These are phyloP conservation scores for Coniochaeta sp. DNA, from an alignment of 2,329 filamentous ascomycete genomes.

Conservation along the genomic window DNA sequence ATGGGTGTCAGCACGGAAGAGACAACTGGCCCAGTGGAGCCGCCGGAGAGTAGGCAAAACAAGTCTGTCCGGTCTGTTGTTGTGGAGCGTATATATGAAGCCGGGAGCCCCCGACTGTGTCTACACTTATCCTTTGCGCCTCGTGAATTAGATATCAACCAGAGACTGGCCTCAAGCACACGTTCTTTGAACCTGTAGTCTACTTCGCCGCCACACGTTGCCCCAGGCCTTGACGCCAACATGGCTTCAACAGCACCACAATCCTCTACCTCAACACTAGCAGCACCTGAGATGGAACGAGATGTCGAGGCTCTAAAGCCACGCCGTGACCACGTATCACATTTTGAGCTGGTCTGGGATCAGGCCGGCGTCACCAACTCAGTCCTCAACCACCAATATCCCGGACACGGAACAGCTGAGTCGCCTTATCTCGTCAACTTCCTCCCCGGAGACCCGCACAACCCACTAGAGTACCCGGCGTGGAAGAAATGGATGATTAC, in stretches of 20 bases:
- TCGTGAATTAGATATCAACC: neutral
- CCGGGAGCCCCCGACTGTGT: neutral
- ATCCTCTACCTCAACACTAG: conserved; percentile 21
- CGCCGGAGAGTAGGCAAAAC: neutral
- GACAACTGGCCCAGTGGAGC: neutral
- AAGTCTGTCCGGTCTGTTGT: neutral
- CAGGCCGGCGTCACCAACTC: conserved; percentile 50
- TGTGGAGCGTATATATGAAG: neutral
- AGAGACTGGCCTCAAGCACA: neutral
- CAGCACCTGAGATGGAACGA: conserved; percentile 20
- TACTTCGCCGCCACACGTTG: neutral
- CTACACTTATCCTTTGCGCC: neutral
- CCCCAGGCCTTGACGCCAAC: neutral
- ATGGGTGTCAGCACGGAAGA: neutral
- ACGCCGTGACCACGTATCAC: conserved; percentile 24
- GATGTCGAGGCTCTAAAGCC: conserved; percentile 33
- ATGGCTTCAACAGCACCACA: conserved; percentile 13
- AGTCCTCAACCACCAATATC: conserved; percentile 47
- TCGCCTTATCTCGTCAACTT: conserved; percentile 64
- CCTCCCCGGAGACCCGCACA: conserved; percentile 49
- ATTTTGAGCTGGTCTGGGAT: conserved; percentile 48
- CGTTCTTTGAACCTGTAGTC: neutral
- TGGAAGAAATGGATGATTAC: conserved; percentile 31
- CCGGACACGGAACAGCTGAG: conserved; percentile 55
- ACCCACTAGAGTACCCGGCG: conserved; percentile 38